These are phyloP conservation scores for Pleoardoris graminearum DNA, from an alignment of 2,329 filamentous ascomycete genomes.

Conservation along the genomic window DNA sequence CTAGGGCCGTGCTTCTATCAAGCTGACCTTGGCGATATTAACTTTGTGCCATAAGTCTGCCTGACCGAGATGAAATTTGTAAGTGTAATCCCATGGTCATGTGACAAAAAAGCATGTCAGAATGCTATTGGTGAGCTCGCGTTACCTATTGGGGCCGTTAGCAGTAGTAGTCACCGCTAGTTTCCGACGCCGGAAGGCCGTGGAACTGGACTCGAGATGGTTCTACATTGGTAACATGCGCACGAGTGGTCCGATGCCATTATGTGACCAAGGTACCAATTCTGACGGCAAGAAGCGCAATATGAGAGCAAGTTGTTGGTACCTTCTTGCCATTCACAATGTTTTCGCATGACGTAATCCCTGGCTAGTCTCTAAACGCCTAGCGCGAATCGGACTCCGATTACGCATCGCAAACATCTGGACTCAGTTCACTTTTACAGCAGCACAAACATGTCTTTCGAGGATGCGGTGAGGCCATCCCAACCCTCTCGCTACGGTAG, in stretches of 20 bases:
- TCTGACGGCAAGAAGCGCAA: too few relatives aligned
- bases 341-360: neutral
- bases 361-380: neutral
- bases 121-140: neutral
- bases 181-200: neutral
- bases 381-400: neutral
- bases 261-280: too few relatives aligned
- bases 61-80: neutral
- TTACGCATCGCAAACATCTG: conserved; percentile 2
- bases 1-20: neutral
- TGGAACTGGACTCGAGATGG: too few relatives aligned
- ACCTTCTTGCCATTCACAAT: neutral
- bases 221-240: too few relatives aligned
- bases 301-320: neutral
- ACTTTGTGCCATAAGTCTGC: neutral
- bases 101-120: neutral
- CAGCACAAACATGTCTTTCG: conserved; percentile 19
- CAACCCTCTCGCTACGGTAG: conserved; percentile 25
- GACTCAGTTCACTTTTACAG: neutral
- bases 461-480: conserved; percentile 19
- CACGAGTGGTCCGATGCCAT: too few relatives aligned
- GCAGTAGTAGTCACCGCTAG: neutral
- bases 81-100: neutral
- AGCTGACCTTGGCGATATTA: neutral
- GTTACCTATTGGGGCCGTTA: neutral